Base-by-base conservation (phyloP, 768 basidiomycete genomes). In the Melanogaster broomeanus region DNA sequence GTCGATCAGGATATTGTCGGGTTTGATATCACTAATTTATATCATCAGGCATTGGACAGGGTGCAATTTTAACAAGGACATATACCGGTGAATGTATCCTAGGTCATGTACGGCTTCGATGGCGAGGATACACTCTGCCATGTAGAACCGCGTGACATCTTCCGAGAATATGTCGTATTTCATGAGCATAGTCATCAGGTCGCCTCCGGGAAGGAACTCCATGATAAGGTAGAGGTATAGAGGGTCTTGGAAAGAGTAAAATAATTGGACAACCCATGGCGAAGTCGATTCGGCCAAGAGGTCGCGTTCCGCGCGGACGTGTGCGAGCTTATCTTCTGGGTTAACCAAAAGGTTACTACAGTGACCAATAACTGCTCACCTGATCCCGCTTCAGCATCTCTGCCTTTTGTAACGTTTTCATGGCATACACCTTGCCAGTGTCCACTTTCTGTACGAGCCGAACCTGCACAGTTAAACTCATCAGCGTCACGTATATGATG, bases 311-410 rank as follows among this genome's bases (percentile, higher is more conserved):
- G 96, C 95, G 61, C 96, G 88, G 53, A 99, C 93, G 67, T 99
- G 96, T 2, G 96, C 96, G 49, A 98, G 83, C 96, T 98, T 55
- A 47, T 47, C 33, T 37, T 43, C 37, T 22, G 39, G 51, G 49
- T 50, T 49, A 53, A 57, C 53, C 34, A 44, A 25, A 42, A 33
- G 22, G 39, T n/a, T 5, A 33, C 19, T 39, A 42, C 30, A 31
- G 31, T 31, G 35, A 22, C 22, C 25, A 27, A 34, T 42, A 40
- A 6, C 19, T 15, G 61, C 84, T 50, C 49, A 93, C 96, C 82
- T 98, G 96, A 69, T 99, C 96, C 61, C 96, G 92, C 72, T 97
- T 96, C 76, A 99, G 87, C 96, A 99, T 99, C 72, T 99, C 96
- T 35, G 88, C 87, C 75, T 99, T 99, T 72, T 92, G 87, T 66